Evolutionary conservation across 805 yeast genomes (phyloP).

Genomic region (Nakazawaea siamensis): DNA sequence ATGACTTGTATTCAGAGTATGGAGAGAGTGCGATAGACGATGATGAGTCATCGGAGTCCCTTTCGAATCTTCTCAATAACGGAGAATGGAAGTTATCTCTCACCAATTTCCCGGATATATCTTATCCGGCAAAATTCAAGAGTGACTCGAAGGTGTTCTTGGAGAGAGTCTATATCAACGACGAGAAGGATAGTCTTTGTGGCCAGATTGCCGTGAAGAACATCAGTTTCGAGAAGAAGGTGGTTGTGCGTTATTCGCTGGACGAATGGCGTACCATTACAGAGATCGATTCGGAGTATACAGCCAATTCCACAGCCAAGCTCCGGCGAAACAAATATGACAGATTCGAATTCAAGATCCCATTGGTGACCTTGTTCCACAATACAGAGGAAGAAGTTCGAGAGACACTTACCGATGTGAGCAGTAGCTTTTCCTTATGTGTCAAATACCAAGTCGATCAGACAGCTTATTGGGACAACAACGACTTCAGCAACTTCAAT

Average conservation of each 20-base stretch:
- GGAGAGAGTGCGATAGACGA: slow-evolving; percentile 18
- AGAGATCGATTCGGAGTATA: slow-evolving; percentile 58
- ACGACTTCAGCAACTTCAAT: slow-evolving; percentile 48
- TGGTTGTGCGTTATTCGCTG: slow-evolving; percentile 65
- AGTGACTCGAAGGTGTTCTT: slow-evolving; percentile 43
- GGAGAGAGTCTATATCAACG: slow-evolving; percentile 53
- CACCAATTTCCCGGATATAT: slow-evolving; percentile 33
- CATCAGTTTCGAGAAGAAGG: slow-evolving; percentile 56
- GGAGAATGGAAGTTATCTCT: slow-evolving; percentile 36
- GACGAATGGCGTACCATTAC: slow-evolving; percentile 73
- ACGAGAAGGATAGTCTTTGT: slow-evolving; percentile 47
- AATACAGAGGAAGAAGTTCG: slow-evolving; percentile 15
- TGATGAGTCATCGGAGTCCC: slow-evolving; percentile 11
- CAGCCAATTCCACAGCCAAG: slow-evolving; percentile 43
- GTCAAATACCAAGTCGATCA: slow-evolving; percentile 42
- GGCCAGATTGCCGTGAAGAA: slow-evolving; percentile 81
- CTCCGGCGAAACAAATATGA: slow-evolving; percentile 50
- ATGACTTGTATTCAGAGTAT: slow-evolving; percentile 18
- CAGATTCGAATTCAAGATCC: slow-evolving; percentile 60
- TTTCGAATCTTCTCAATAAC: slow-evolving; percentile 9
- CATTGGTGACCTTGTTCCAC: slow-evolving; percentile 33
- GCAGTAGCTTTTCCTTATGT: slow-evolving; percentile 35
- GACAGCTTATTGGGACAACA: slow-evolving; percentile 74
- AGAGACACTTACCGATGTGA: slow-evolving; percentile 2
- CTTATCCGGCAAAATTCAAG: slow-evolving; percentile 36